phyloP scores from a whole-genome alignment of 768 basidiomycete genomes.

The Candolleomyces aberdarensis region DNA sequence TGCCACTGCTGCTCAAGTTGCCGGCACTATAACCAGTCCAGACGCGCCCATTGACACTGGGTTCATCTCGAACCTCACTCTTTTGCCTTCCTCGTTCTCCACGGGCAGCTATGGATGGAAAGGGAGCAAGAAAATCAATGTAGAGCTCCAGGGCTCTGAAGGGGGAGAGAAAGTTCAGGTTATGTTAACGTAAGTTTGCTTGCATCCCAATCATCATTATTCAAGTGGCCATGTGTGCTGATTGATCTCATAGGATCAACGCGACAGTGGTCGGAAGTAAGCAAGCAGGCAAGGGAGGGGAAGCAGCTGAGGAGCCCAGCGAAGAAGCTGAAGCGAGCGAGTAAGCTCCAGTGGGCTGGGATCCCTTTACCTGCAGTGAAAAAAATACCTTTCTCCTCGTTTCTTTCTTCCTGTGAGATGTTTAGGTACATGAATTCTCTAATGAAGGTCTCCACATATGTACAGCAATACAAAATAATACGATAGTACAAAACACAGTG shows the following conservation, averaged over 20 bases:
- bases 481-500: too few relatives aligned
- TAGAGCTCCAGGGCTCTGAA: slow-evolving; percentile 57
- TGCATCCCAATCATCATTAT: background rate
- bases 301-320: slow-evolving; percentile 16
- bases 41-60: slow-evolving; percentile 51
- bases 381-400: too few relatives aligned
- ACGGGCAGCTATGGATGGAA: slow-evolving; percentile 89
- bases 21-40: slow-evolving; percentile 30
- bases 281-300: slow-evolving; percentile 31
- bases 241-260: slow-evolving; percentile 53
- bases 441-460: too few relatives aligned
- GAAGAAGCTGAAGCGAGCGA: background rate
- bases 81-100: slow-evolving; percentile 57
- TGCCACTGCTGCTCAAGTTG: slow-evolving; percentile 42
- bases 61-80: slow-evolving; percentile 51
- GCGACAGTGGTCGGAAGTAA: slow-evolving; percentile 76
- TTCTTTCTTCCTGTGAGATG: too few relatives aligned
- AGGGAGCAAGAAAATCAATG: slow-evolving; percentile 60
- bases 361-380: too few relatives aligned
- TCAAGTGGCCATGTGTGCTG: background rate
- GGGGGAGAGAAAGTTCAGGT: slow-evolving; percentile 68
- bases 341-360: background rate
- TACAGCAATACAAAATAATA: too few relatives aligned
- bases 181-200: slow-evolving; percentile 59
- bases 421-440: too few relatives aligned